phyloP scores from a whole-genome alignment of 495 filamentous ascomycete genomes.

The Corynascus novoguineensis region DNA sequence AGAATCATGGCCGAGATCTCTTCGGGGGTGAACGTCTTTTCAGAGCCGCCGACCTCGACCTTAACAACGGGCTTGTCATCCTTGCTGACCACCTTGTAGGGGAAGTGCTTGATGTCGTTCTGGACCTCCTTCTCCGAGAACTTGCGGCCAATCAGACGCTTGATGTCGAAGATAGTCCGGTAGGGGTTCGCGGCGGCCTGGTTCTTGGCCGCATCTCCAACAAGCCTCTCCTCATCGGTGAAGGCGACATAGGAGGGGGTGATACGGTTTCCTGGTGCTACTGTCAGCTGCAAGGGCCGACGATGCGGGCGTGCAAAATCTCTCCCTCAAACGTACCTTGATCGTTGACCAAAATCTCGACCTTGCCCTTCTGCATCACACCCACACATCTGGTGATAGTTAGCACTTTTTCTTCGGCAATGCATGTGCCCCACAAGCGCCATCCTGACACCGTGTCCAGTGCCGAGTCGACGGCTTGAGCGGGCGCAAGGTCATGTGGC shows the following conservation, averaged over 20 bases:
- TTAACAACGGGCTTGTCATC: slow-evolving; percentile 76
- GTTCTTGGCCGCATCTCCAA: slow-evolving; percentile 99
- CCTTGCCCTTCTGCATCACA: slow-evolving; percentile 98
- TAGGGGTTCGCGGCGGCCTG: slow-evolving; percentile 91
- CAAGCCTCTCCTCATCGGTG: slow-evolving; percentile 93
- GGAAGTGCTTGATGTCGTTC: slow-evolving; percentile 82
- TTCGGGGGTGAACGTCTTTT: slow-evolving; percentile 79
- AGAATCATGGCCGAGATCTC: slow-evolving; percentile 85
- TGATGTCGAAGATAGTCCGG: slow-evolving; percentile 88
- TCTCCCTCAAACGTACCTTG: slow-evolving; percentile 49
- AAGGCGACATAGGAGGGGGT: slow-evolving; percentile 98
- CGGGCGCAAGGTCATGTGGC: background rate
- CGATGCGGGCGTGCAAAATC: background rate
- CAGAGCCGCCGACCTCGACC: slow-evolving; percentile 66
- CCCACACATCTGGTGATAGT: slow-evolving; percentile 59
- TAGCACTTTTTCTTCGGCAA: slow-evolving; percentile 10
- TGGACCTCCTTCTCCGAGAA: slow-evolving; percentile 81
- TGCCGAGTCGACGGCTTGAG: background rate
- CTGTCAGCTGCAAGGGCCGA: slow-evolving; percentile 6
- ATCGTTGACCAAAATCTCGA: slow-evolving; percentile 95
- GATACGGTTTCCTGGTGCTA: slow-evolving; percentile 76
- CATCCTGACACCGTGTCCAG: slow-evolving; percentile 14
- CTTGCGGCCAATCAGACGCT: slow-evolving; percentile 90
- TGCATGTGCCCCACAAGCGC: background rate
- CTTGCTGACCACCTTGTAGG: slow-evolving; percentile 77